These are phyloP conservation scores for Cunninghamia lanceolata DNA, from an alignment of 75 land plant genomes.

Conservation along the genomic window DNA sequence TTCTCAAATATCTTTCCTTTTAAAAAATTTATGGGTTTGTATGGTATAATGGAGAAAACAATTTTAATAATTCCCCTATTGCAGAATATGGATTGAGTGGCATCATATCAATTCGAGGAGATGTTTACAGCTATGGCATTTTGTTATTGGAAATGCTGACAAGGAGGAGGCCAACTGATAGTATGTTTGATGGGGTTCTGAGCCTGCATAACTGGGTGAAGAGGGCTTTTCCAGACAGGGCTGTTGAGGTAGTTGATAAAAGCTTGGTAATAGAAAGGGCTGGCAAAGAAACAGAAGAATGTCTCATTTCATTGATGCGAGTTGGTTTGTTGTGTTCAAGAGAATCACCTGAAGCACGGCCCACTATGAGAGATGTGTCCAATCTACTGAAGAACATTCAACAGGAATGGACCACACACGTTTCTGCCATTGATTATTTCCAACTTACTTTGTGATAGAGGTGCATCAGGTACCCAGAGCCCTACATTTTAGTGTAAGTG, in stretches of 20 bases:
- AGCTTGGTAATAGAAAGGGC: background rate
- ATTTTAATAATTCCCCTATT: background rate
- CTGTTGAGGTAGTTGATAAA: background rate
- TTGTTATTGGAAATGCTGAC: background rate
- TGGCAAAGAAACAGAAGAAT: too few relatives aligned
- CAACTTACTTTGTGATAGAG: background rate
- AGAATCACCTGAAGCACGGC: background rate
- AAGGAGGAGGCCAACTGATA: background rate
- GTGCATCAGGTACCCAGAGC: background rate
- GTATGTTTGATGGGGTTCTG: background rate
- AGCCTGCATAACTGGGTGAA: background rate
- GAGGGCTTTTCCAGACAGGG: background rate
- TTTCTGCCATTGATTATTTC: background rate
- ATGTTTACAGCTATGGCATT: background rate
- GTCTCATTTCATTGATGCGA: background rate
- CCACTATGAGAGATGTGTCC: background rate
- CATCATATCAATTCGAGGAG: background rate
- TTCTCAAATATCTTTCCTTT: too few relatives aligned
- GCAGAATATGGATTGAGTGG: constrained; percentile 2
- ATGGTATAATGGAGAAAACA: background rate
- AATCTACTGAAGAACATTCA: background rate
- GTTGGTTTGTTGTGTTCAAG: background rate
- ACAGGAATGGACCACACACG: background rate
- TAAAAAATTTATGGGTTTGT: background rate
- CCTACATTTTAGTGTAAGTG: too few relatives aligned